Evolutionary conservation across 441 rosid species (phyloP).

Genomic region (Melastoma candidum): DNA sequence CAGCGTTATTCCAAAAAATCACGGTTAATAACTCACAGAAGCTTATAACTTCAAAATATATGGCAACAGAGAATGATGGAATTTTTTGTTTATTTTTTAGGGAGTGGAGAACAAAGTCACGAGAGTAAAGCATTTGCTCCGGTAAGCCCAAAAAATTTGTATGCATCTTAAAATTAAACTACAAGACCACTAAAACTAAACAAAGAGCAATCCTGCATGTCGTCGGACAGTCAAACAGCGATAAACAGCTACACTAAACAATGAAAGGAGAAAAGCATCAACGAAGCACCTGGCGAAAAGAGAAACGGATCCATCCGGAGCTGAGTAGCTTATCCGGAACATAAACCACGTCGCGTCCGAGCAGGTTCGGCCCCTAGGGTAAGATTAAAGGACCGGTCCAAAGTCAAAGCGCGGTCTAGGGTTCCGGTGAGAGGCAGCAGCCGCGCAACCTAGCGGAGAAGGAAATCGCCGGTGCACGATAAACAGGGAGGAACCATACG

Average conservation of each 20-base stretch:
- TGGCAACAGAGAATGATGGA: too few species aligned
- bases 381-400: constrained; percentile 42
- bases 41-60: too few species aligned
- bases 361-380: constrained; percentile 39
- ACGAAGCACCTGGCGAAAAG: constrained; percentile 38
- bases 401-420: constrained; percentile 28
- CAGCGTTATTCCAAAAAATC: not conserved
- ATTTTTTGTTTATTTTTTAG: too few species aligned
- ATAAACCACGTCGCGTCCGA: constrained; percentile 58
- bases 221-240: not conserved
- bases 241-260: not conserved
- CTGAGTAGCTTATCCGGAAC: constrained; percentile 69
- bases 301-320: constrained; percentile 42
- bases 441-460: constrained; percentile 31
- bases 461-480: not conserved
- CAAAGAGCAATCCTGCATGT: too few species aligned
- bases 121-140: too few species aligned
- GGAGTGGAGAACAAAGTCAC: too few species aligned
- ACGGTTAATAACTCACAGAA: too few species aligned
- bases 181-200: too few species aligned
- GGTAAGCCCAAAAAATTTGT: too few species aligned
- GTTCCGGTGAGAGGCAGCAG: constrained; percentile 47
- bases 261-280: not conserved
- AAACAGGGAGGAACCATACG: too few species aligned
- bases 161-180: too few species aligned